Percentiles rank a stretch among this genome's conserved stretches.
Evolutionary conservation across 139 green algal genomes (phyloP).

Genomic region (Chlamydomonas incerta): DNA sequence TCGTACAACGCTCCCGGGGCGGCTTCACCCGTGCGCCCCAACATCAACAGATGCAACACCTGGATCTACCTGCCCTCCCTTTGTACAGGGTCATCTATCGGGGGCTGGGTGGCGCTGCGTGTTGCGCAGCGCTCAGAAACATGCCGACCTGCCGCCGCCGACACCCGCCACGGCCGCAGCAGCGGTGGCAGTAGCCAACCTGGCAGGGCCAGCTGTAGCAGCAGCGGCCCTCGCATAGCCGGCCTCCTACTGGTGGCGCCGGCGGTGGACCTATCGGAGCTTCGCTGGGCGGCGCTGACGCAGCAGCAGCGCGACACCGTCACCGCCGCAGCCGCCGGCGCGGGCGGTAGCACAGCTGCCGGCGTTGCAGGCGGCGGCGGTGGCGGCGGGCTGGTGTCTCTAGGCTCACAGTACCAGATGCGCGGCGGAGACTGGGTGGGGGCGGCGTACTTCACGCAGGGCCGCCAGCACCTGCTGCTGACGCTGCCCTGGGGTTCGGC

Average conservation of each 20-base stretch:
- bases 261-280: conserved; percentile 12
- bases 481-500: background rate
- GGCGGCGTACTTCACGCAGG: conserved; percentile 9
- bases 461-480: conserved; percentile 21
- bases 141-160: too few species aligned
- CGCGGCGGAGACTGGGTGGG: background rate
- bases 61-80: too few species aligned
- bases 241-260: conserved; percentile 32
- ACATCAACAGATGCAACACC: too few species aligned
- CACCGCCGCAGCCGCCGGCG: too few species aligned
- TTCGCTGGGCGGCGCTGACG: conserved; percentile 17
- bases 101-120: conserved; percentile 26
- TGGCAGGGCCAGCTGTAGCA: too few species aligned
- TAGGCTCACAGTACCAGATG: background rate
- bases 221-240: background rate
- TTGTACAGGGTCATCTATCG: conserved; percentile 17
- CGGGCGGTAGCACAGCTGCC: too few species aligned
- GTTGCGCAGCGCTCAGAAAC: conserved; percentile 13
- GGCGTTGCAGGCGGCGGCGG: too few species aligned
- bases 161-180: too few species aligned
- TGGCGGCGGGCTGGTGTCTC: background rate
- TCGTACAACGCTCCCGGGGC: too few species aligned
- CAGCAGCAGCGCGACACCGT: background rate
- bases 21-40: too few species aligned
- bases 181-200: background rate